Conservation (phyloP, 352 stramenopile genomes). For the Phytophthora palmivora region DNA sequence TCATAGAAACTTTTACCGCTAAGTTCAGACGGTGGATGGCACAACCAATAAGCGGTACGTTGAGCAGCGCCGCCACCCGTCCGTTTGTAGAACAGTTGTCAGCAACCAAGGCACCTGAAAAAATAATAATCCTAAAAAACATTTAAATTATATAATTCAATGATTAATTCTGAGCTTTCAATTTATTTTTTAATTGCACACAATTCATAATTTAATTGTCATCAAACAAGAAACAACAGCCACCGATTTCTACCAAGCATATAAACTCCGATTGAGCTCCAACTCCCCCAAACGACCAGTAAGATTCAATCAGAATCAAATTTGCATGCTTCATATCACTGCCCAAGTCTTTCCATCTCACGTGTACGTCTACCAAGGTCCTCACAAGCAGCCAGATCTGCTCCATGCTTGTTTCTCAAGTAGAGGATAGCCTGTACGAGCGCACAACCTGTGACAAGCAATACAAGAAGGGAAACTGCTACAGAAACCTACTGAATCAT, state of each 20-base stretch:
- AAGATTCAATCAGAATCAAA: constrained; percentile 1
- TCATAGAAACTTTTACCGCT: background rate
- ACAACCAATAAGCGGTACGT: background rate
- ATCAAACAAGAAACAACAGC: too few species aligned
- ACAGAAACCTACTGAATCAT: constrained; percentile 13
- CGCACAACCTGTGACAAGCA: constrained; percentile 23
- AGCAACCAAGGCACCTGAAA: too few species aligned
- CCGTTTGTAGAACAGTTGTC: background rate
- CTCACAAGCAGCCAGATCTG: constrained; percentile 22
- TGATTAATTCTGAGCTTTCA: too few species aligned
- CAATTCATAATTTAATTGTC: too few species aligned
- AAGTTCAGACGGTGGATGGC: background rate
- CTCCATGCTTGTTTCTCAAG: constrained; percentile 25
- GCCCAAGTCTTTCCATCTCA: background rate
- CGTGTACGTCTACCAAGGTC: constrained; percentile 16
- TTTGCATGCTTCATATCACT: background rate
- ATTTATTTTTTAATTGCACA: too few species aligned
- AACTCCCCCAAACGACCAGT: too few species aligned
- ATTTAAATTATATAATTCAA: too few species aligned
- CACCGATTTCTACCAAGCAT: too few species aligned
- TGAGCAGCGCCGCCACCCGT: too few species aligned
- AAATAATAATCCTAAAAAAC: too few species aligned
- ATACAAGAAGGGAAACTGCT: constrained; percentile 28
- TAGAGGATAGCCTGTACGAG: constrained; percentile 7
- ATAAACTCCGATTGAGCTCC: too few species aligned